Evolutionary conservation across 2,329 filamentous ascomycete species (phyloP).

Genomic region (Sporothrix humicola): DNA sequence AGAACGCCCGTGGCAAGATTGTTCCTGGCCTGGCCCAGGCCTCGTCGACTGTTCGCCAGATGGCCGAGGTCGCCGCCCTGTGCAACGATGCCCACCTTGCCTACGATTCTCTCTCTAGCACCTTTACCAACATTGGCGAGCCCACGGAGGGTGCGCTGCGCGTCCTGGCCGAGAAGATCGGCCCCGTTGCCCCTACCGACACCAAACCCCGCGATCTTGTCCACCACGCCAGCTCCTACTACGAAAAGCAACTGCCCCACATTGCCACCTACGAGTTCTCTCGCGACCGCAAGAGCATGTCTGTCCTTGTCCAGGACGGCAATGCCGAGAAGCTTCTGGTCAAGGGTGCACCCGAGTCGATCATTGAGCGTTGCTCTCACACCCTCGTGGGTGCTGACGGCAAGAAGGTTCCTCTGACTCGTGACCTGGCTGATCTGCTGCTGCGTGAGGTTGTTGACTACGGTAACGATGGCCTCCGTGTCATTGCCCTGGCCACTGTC

Average conservation of each 20-base stretch:
- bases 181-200: conserved; percentile 70
- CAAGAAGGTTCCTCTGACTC: conserved; percentile 73
- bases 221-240: conserved; percentile 82
- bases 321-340: conserved; percentile 80
- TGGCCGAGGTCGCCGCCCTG: conserved; percentile 72
- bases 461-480: conserved; percentile 88
- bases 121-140: conserved; percentile 86
- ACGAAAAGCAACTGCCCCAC: conserved; percentile 75
- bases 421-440: conserved; percentile 72
- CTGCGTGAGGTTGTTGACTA: conserved; percentile 84
- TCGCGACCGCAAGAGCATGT: conserved; percentile 98
- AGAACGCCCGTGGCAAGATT: conserved; percentile 66
- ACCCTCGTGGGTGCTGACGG: conserved; percentile 78
- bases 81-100: conserved; percentile 89
- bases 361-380: conserved; percentile 90
- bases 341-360: conserved; percentile 93
- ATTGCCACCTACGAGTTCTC: conserved; percentile 96
- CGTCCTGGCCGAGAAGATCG: conserved; percentile 91
- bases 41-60: conserved; percentile 79
- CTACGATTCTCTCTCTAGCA: conserved; percentile 76
- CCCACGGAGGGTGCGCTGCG: conserved; percentile 93
- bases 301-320: conserved; percentile 79
- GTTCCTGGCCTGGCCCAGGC: conserved; percentile 71
- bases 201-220: conserved; percentile 67
- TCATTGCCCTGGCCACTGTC: conserved; percentile 89